Percentiles rank a stretch among this genome's conserved stretches.
phyloP scores from a whole-genome alignment of 2,329 filamentous ascomycete species.

The Colletotrichum ledebouriae region DNA sequence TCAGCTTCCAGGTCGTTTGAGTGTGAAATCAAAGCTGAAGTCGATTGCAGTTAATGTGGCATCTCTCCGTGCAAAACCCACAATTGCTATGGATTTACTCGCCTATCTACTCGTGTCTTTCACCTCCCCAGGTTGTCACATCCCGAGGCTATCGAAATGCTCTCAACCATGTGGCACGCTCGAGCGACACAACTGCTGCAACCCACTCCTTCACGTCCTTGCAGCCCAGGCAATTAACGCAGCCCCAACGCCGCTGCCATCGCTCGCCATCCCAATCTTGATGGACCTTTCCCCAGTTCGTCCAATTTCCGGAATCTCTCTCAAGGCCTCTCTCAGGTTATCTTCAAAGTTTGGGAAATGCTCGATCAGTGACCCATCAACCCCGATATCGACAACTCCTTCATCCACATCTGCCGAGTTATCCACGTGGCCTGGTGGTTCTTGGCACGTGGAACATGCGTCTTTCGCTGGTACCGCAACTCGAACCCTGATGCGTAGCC shows the following conservation, averaged over 20 bases:
- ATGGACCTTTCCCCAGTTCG: slow-evolving; percentile 72
- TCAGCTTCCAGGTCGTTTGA: too few relatives aligned
- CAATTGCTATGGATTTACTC: too few relatives aligned
- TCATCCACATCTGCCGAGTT: slow-evolving; percentile 45
- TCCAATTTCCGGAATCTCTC: slow-evolving; percentile 73
- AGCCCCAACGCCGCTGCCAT: slow-evolving; percentile 79
- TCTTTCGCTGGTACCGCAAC: background rate
- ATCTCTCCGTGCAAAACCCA: too few relatives aligned
- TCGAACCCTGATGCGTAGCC: slow-evolving; percentile 9
- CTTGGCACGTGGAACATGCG: background rate
- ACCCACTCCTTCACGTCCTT: background rate
- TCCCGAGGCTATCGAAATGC: too few relatives aligned
- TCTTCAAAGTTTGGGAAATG: slow-evolving; percentile 79
- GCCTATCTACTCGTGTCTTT: too few relatives aligned
- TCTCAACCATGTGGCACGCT: too few relatives aligned
- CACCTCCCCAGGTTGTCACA: too few relatives aligned
- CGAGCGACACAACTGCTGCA: too few relatives aligned
- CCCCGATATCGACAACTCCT: slow-evolving; percentile 73
- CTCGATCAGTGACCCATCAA: slow-evolving; percentile 79
- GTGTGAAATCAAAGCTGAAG: too few relatives aligned
- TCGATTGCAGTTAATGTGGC: too few relatives aligned
- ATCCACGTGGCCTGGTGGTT: too few relatives aligned
- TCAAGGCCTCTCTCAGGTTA: slow-evolving; percentile 73
- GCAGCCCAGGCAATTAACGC: slow-evolving; percentile 71
- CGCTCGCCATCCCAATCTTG: slow-evolving; percentile 79